A percentile compares a stretch with the other conserved stretches of the same genome.
Conservation (phyloP, 2,329 filamentous ascomycete genomes). For the Colletotrichum eleusines region DNA sequence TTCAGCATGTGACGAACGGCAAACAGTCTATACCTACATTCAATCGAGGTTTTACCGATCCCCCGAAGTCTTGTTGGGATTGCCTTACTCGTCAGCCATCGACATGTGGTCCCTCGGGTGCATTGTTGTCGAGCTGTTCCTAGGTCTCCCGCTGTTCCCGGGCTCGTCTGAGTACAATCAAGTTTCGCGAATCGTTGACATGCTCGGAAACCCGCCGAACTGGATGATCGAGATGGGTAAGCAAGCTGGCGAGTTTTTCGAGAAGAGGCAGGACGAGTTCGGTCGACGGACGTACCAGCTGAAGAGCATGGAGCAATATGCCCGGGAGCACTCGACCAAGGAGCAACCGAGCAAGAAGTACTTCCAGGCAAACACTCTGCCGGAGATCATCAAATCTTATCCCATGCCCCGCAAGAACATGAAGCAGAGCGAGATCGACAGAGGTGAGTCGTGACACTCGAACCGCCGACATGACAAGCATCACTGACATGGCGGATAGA, state of each 20-base stretch:
- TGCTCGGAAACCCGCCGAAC: slow-evolving; percentile 94
- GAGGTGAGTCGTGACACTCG: slow-evolving; percentile 71
- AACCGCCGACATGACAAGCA: not conserved
- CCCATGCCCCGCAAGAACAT: slow-evolving; percentile 99
- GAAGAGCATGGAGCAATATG: slow-evolving; percentile 98
- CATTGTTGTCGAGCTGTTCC: slow-evolving; percentile 97
- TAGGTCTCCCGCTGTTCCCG: slow-evolving; percentile 93
- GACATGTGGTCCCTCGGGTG: slow-evolving; percentile 99
- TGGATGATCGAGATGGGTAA: slow-evolving; percentile 99
- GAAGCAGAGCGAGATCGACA: slow-evolving; percentile 95
- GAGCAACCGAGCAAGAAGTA: slow-evolving; percentile 99
- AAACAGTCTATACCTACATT: slow-evolving; percentile 99
- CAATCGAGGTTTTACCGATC: slow-evolving; percentile 98
- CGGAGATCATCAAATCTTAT: slow-evolving; percentile 97
- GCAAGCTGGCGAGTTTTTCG: slow-evolving; percentile 96
- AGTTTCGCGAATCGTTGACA: slow-evolving; percentile 95
- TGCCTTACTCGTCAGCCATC: slow-evolving; percentile 98
- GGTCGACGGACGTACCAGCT: slow-evolving; percentile 90
- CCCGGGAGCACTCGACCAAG: slow-evolving; percentile 93
- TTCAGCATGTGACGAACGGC: slow-evolving; percentile 96
- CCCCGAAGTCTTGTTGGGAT: slow-evolving; percentile 92
- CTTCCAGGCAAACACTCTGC: slow-evolving; percentile 92
- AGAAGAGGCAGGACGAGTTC: slow-evolving; percentile 92
- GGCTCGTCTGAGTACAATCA: slow-evolving; percentile 99
- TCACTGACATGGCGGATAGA: slow-evolving; percentile 66